Percentiles rank a stretch among this genome's conserved stretches.
These are phyloP conservation scores for Carex sylvatica DNA, from an alignment of 202 grass and related monocot species.

Conservation along the genomic window DNA sequence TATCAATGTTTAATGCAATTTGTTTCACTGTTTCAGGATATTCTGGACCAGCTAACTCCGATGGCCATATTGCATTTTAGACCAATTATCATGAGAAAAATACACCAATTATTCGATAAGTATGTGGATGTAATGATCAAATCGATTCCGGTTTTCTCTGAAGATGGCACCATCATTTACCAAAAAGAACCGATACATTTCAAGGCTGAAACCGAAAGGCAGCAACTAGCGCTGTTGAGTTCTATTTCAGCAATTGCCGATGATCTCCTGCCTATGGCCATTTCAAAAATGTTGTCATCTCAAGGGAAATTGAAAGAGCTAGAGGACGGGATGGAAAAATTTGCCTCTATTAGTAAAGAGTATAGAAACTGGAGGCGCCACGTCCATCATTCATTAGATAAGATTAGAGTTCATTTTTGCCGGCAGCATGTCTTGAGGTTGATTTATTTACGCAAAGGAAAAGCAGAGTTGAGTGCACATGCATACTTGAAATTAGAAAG, in stretches of 20 bases:
- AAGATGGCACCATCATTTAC: slow-evolving; percentile 62
- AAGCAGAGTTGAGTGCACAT: slow-evolving; percentile 67
- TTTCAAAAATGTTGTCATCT: slow-evolving; percentile 55
- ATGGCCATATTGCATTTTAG: slow-evolving; percentile 71
- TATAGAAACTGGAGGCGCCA: slow-evolving; percentile 83
- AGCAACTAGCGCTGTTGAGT: slow-evolving; percentile 72
- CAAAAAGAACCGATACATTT: slow-evolving; percentile 54
- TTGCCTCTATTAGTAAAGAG: slow-evolving; percentile 30
- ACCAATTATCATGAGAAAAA: slow-evolving; percentile 73
- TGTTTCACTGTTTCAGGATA: slow-evolving; percentile 54
- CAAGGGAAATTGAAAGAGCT: slow-evolving; percentile 25
- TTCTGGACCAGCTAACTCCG: slow-evolving; percentile 82
- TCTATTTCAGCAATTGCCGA: slow-evolving; percentile 64
- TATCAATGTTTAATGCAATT: slow-evolving; percentile 5
- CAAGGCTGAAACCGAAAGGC: slow-evolving; percentile 75
- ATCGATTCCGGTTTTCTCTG: slow-evolving; percentile 59
- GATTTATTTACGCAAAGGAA: slow-evolving; percentile 68
- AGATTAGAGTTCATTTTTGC: slow-evolving; percentile 88
- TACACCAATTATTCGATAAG: slow-evolving; percentile 71
- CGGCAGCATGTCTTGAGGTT: slow-evolving; percentile 54
- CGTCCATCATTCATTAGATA: slow-evolving; percentile 84
- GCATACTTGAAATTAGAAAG: slow-evolving; percentile 72
- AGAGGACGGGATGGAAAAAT: slow-evolving; percentile 41
- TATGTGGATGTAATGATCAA: slow-evolving; percentile 76
- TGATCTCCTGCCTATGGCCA: slow-evolving; percentile 66